phyloP scores from a whole-genome alignment of 345 rosid species.

The Raphanus sativus region DNA sequence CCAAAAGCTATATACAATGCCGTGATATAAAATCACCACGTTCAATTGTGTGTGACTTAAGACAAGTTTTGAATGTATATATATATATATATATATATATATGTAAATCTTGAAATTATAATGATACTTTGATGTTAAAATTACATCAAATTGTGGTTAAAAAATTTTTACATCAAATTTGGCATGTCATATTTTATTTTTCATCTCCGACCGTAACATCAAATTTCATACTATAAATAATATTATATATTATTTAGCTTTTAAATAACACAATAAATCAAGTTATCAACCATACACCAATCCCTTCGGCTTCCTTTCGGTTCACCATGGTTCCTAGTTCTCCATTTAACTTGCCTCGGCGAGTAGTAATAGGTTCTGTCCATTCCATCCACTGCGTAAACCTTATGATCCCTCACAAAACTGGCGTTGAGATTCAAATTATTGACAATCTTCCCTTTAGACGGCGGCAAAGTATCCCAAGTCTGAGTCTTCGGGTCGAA shows the following conservation, averaged over 20 bases:
- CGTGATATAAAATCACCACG: constrained; percentile 30
- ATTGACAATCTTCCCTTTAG: background rate
- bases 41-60: constrained; percentile 38
- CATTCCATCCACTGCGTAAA: background rate
- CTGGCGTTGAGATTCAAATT: background rate
- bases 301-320: background rate
- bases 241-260: too few relatives aligned
- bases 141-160: too few relatives aligned
- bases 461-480: background rate
- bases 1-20: constrained; percentile 15
- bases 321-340: background rate
- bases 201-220: too few relatives aligned
- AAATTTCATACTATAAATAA: too few relatives aligned
- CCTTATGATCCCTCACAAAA: background rate
- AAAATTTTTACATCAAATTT: too few relatives aligned
- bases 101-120: background rate
- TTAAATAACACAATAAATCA: background rate
- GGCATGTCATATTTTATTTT: too few relatives aligned
- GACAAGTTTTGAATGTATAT: constrained; percentile 31
- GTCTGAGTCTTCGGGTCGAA: background rate
- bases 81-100: too few relatives aligned
- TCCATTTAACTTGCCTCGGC: background rate
- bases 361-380: background rate
- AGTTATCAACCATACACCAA: background rate
- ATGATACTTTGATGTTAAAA: too few relatives aligned